A percentile compares a stretch with the other conserved stretches of the same genome.
Conservation (phyloP, 2,329 filamentous ascomycete species). For the Verticillium longisporum region DNA sequence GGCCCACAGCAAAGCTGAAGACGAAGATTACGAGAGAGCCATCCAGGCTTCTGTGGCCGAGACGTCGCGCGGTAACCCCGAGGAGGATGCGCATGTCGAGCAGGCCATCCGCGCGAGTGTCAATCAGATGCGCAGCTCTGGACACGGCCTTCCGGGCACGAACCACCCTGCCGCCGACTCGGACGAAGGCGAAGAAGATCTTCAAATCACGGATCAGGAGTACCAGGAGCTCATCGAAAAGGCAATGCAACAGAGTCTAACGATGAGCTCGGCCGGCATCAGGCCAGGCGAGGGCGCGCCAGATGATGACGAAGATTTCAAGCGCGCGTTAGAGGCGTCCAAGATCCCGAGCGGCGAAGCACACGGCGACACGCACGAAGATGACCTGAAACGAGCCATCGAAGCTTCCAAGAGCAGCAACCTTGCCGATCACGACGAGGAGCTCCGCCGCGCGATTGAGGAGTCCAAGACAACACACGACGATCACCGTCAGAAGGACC, state of each 20-base stretch:
- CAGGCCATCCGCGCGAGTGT: constrained; percentile 68
- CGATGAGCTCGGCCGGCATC: constrained; percentile 13
- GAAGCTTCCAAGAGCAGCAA: constrained; percentile 24
- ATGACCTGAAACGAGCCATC: constrained; percentile 30
- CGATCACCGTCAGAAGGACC: constrained; percentile 32
- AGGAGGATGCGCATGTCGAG: constrained; percentile 67
- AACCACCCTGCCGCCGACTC: constrained; percentile 11
- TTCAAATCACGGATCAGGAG: constrained; percentile 48
- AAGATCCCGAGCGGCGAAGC: background rate
- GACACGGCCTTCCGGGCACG: constrained; percentile 9
- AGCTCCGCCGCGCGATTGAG: constrained; percentile 39
- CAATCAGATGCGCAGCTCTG: constrained; percentile 36
- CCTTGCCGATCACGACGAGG: constrained; percentile 30
- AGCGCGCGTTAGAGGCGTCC: constrained; percentile 33
- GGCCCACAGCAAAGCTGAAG: constrained; percentile 21
- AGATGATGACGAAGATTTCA: constrained; percentile 23
- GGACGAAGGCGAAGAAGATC: constrained; percentile 27
- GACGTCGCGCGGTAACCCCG: constrained; percentile 61
- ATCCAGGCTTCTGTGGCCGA: constrained; percentile 63
- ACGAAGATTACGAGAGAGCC: constrained; percentile 62
- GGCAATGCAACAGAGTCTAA: constrained; percentile 47
- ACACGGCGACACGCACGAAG: constrained; percentile 18
- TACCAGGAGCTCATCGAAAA: constrained; percentile 50
- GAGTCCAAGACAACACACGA: constrained; percentile 38
- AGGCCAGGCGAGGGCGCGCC: constrained; percentile 13